These are phyloP conservation scores for Populus hybrid DNA, from an alignment of 441 rosid genomes.

Conservation along the genomic window DNA sequence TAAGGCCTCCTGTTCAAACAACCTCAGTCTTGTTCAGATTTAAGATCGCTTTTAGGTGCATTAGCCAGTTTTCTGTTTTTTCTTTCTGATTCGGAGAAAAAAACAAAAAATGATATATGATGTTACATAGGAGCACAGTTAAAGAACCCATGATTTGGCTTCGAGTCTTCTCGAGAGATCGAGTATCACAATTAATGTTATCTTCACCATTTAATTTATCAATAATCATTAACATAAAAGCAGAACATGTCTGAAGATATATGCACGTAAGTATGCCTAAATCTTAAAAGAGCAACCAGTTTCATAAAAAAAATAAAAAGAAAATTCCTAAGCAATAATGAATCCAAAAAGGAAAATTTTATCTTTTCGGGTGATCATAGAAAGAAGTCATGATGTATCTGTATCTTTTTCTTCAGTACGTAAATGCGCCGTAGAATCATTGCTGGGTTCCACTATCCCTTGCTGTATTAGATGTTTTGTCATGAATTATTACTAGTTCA, in stretches of 20 bases:
- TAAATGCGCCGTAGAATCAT: neutral
- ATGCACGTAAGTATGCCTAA: neutral
- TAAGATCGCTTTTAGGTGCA: neutral
- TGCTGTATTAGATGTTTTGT: neutral
- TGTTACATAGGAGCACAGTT: neutral
- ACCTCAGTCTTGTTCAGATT: neutral
- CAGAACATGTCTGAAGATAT: neutral
- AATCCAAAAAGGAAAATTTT: conserved; percentile 3
- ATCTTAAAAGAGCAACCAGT: neutral
- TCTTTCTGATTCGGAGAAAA: neutral
- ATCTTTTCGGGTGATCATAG: neutral
- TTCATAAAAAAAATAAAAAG: no score
- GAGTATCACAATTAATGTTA: neutral
- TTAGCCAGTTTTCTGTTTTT: neutral
- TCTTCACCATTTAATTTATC: neutral
- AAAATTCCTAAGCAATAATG: neutral
- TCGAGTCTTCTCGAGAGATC: neutral
- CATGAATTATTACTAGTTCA: neutral
- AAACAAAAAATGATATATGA: neutral
- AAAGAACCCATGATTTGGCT: neutral
- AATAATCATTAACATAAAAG: neutral
- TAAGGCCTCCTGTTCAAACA: neutral
- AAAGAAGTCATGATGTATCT: neutral
- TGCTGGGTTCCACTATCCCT: neutral
- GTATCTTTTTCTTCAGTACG: neutral